These are phyloP conservation scores for Rhynchosporium agropyri DNA, from an alignment of 2,329 filamentous ascomycete species.

Conservation along the genomic window DNA sequence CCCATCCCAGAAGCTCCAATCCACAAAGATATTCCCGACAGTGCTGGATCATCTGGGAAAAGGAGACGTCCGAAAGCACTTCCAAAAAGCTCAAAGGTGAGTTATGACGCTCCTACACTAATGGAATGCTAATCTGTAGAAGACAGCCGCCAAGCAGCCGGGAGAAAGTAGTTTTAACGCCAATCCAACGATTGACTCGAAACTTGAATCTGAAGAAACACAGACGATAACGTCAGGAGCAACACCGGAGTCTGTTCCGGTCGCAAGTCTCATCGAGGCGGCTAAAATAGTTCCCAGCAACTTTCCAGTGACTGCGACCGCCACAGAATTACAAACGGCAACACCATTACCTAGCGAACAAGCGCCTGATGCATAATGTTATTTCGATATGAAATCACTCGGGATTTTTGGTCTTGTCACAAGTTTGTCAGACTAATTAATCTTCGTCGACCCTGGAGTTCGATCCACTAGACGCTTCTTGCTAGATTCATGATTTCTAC, in stretches of 20 bases:
- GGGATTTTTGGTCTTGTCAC: background rate
- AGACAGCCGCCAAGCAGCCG: constrained; percentile 21
- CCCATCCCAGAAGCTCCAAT: constrained; percentile 22
- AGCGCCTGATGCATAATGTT: constrained; percentile 3
- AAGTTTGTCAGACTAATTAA: constrained; percentile 12
- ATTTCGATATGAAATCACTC: background rate
- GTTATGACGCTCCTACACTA: background rate
- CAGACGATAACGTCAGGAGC: background rate
- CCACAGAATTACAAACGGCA: background rate
- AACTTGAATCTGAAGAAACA: constrained; percentile 5
- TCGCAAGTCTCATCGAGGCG: constrained; percentile 2
- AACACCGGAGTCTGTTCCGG: constrained; percentile 1
- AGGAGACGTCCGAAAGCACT: constrained; percentile 30
- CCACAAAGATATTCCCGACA: constrained; percentile 22
- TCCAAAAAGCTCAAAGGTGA: constrained; percentile 32
- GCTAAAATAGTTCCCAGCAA: background rate
- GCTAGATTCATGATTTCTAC: constrained; percentile 34
- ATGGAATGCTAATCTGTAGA: background rate
- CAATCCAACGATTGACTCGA: constrained; percentile 9
- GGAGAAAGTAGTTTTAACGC: constrained; percentile 33
- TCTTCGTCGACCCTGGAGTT: constrained; percentile 25
- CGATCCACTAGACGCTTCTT: constrained; percentile 27
- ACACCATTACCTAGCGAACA: constrained; percentile 2
- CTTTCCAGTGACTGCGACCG: background rate
- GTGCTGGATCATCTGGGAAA: constrained; percentile 29